Conservation (phyloP, 352 stramenopile species). For the Phytophthora pini region DNA sequence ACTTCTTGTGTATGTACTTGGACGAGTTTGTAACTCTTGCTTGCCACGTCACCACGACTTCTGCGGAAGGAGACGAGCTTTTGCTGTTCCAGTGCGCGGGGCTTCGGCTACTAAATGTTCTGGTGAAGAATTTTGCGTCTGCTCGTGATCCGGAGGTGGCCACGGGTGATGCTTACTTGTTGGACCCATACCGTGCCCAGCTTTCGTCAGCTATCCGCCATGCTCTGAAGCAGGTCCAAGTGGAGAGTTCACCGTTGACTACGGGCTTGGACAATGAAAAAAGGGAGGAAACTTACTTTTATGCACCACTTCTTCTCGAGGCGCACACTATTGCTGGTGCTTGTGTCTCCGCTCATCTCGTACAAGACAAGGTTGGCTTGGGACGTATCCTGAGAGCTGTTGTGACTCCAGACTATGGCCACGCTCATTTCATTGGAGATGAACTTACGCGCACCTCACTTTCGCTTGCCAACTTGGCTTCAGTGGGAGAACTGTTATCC, state of each 20-base stretch:
- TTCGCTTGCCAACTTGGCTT: conserved; percentile 68
- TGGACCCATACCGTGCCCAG: conserved; percentile 87
- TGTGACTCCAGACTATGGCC: conserved; percentile 62
- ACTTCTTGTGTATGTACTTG: conserved; percentile 89
- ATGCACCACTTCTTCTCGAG: conserved; percentile 74
- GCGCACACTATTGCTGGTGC: conserved; percentile 67
- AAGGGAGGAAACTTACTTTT: conserved; percentile 44
- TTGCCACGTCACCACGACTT: conserved; percentile 79
- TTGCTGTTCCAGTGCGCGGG: conserved; percentile 82
- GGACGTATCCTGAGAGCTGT: conserved; percentile 71
- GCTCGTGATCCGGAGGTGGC: conserved; percentile 76
- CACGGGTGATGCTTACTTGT: conserved; percentile 56
- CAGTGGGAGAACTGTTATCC: conserved; percentile 60
- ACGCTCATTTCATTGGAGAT: conserved; percentile 67
- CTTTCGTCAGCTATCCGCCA: conserved; percentile 83
- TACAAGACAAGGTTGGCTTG: conserved; percentile 79
- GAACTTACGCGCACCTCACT: conserved; percentile 61
- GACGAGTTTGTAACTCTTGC: conserved; percentile 89
- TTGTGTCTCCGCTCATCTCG: conserved; percentile 56
- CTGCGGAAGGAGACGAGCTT: conserved; percentile 72
- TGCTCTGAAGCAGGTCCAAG: conserved; percentile 68
- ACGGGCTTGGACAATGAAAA: conserved; percentile 23
- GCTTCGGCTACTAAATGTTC: conserved; percentile 66
- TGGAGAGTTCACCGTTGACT: conserved; percentile 20
- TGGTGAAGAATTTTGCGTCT: conserved; percentile 65